phyloP scores from a whole-genome alignment of 805 yeast genomes.

The Maudiozyma turicensis region DNA sequence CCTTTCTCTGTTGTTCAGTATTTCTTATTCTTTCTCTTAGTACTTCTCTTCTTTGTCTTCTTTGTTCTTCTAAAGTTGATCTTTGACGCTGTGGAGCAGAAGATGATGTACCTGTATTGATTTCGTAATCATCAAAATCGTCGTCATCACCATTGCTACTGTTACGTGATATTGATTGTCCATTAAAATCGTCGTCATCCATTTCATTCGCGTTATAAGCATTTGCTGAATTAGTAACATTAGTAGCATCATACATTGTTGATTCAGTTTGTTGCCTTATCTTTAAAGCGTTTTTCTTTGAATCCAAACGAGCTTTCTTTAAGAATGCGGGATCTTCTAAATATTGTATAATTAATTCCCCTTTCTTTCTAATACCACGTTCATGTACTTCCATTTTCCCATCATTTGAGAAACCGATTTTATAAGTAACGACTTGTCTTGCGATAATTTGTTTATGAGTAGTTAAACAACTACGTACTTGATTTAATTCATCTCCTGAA shows the following conservation, averaged over 20 bases:
- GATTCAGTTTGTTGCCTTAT: slow-evolving; percentile 20
- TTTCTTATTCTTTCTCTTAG: slow-evolving; percentile 27
- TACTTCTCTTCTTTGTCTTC: slow-evolving; percentile 31
- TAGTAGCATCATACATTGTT: slow-evolving; percentile 19
- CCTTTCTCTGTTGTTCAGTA: slow-evolving; percentile 27
- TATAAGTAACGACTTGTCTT: slow-evolving; percentile 23
- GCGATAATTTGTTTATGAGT: slow-evolving; percentile 27
- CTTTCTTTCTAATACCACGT: slow-evolving; percentile 29
- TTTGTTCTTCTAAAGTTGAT: slow-evolving; percentile 26
- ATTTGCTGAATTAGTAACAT: neutral
- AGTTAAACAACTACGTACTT: slow-evolving; percentile 23
- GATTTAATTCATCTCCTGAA: slow-evolving; percentile 27
- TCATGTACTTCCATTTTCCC: slow-evolving; percentile 33
- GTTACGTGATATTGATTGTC: slow-evolving; percentile 7
- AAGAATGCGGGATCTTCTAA: slow-evolving; percentile 24
- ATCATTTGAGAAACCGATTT: slow-evolving; percentile 26
- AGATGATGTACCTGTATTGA: neutral
- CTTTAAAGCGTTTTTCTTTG: slow-evolving; percentile 23
- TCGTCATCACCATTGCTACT: slow-evolving; percentile 15
- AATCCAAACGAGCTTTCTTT: slow-evolving; percentile 23
- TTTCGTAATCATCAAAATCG: slow-evolving; percentile 5
- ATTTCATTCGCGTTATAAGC: neutral
- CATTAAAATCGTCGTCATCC: slow-evolving; percentile 3
- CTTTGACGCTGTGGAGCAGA: slow-evolving; percentile 12
- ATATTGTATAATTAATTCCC: slow-evolving; percentile 24